Base-by-base conservation (phyloP, 2,329 filamentous ascomycete species). In the Nemania bipapillata region DNA sequence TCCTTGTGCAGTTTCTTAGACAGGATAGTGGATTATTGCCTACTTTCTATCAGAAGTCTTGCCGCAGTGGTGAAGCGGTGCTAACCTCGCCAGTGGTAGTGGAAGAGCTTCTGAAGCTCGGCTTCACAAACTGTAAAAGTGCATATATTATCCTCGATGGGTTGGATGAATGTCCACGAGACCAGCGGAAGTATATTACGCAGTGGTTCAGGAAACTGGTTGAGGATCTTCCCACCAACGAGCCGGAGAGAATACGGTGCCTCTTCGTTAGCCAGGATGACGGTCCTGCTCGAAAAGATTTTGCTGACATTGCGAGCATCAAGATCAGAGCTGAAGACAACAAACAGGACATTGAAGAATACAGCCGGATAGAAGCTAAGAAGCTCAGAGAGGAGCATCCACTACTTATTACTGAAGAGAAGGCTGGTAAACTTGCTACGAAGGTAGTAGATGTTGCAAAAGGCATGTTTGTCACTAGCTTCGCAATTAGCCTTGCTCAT, bases 61-160 rank as follows among this genome's bases (percentile, higher is more conserved):
- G 55, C 11, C 60, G 50, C 17, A 68, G 70, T 59, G 50, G 40
- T 9, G 63, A 69, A 17, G 3, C 45, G 1, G 52, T 62, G 15
- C 69, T 72, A 4, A 49, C 20, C 32, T 57, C 61, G 17, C 15
- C 26, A 28, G 12, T 69, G 52, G 22, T 73, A 0, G 65, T 76
- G 24, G 69, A 77, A 53, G 65, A 76, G 1, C 66, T 81, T 1
- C 60, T 81, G 6, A 67, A 69, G 1, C 32, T 73, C 1, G 70
- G 73, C 9, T 69, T 78, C 12, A 24, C 66, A 22, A 75, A 72
- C 32, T 74, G 70, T 15, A 72, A 69, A 26, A 67, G 70, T n/a
- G 65, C 65, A 17, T 79, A 79, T 70, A 73, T 80, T 35, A 68
- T 81, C 6, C 45, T 81, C 22, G 80, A 81, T 71, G 63, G 80